Conservation (phyloP, 2,329 filamentous ascomycete species). For the Diaporthe australafricana region DNA sequence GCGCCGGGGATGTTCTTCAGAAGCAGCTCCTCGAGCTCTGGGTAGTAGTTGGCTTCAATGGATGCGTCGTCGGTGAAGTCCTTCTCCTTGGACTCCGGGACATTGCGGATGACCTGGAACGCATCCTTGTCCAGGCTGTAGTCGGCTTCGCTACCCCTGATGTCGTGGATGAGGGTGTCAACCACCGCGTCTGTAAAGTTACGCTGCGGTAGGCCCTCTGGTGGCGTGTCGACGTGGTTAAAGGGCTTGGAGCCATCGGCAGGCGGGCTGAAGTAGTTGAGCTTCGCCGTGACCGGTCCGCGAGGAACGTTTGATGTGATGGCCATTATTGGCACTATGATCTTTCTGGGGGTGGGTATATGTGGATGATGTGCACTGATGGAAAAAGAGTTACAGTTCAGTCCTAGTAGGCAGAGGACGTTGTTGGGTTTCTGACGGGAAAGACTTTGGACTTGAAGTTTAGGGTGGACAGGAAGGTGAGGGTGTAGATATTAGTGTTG, state of each 20-base stretch:
- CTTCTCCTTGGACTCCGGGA: conserved; percentile 67
- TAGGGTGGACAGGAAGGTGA: background rate
- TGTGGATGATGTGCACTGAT: background rate
- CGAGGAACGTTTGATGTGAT: conserved; percentile 57
- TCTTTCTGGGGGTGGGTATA: background rate
- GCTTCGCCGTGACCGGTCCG: conserved; percentile 70
- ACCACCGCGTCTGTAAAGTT: conserved; percentile 70
- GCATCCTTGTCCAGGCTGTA: conserved; percentile 61
- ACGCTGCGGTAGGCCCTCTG: conserved; percentile 69
- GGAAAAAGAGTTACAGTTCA: background rate
- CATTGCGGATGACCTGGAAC: conserved; percentile 73
- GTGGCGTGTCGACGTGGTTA: conserved; percentile 75
- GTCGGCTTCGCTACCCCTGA: conserved; percentile 37
- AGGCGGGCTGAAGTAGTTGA: conserved; percentile 75
- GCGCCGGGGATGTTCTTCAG: conserved; percentile 75
- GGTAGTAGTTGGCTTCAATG: conserved; percentile 82
- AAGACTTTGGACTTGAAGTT: background rate
- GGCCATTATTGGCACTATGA: conserved; percentile 48
- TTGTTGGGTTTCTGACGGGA: background rate
- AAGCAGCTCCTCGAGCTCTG: conserved; percentile 81
- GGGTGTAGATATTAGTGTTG: background rate
- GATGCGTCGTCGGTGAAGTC: conserved; percentile 77
- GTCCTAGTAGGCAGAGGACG: background rate
- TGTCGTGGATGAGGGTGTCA: conserved; percentile 63
- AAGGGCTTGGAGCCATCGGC: conserved; percentile 69